A percentile compares a stretch with the other conserved stretches of the same genome.
Evolutionary conservation across 2,329 filamentous ascomycete genomes (phyloP).

Genomic region (Diaporthe eres): DNA sequence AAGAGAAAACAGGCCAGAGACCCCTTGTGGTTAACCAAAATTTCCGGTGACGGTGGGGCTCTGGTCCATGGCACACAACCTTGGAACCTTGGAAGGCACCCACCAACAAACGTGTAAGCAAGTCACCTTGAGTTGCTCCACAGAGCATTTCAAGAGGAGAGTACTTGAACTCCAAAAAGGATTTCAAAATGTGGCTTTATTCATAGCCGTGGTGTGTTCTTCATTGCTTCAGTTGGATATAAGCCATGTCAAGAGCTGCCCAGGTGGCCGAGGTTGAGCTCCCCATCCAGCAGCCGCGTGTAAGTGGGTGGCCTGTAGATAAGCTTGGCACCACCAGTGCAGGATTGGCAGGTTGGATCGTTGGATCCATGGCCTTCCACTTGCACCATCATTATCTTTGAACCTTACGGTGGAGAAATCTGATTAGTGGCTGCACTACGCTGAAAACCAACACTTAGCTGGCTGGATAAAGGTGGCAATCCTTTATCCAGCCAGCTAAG

Average conservation of each 20-base stretch:
- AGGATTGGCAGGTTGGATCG: neutral
- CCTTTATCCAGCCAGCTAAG: neutral
- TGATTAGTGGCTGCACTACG: conserved; percentile 2
- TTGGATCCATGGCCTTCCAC: neutral
- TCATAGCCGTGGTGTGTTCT: neutral
- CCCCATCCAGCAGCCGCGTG: neutral
- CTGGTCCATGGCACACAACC: neutral
- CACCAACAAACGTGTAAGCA: neutral
- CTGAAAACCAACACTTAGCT: neutral
- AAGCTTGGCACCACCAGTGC: neutral
- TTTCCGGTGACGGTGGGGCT: conserved; percentile 4
- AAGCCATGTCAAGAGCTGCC: neutral
- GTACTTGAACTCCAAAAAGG: neutral
- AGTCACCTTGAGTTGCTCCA: neutral
- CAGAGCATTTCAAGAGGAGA: neutral
- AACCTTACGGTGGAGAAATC: neutral
- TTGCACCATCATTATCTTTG: neutral
- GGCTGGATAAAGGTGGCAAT: no score
- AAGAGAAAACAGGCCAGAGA: neutral
- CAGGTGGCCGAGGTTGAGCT: neutral
- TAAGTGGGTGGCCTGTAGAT: conserved; percentile 12
- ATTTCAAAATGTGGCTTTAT: neutral
- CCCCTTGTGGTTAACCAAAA: neutral
- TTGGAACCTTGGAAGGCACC: neutral
- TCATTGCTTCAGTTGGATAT: neutral